Evolutionary conservation across 2,329 filamentous ascomycete genomes (phyloP).

Genomic region (Ceratocystis cubensis): DNA sequence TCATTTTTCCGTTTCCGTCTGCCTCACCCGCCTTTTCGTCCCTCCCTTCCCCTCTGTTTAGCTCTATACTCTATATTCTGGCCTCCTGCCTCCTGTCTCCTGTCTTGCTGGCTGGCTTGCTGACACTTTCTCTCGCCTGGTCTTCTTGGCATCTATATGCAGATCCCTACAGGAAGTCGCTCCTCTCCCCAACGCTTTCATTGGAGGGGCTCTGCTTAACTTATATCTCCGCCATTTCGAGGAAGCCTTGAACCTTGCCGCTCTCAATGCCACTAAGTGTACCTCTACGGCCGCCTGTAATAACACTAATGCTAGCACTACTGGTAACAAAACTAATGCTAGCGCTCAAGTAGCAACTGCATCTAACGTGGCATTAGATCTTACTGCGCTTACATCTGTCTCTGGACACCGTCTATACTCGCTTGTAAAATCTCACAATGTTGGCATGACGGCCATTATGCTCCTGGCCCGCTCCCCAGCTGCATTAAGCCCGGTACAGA

Average conservation of each 20-base stretch:
- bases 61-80: neutral
- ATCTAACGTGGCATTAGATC: constrained; percentile 19
- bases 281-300: constrained; percentile 14
- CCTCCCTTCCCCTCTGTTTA: neutral
- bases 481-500: constrained; percentile 53
- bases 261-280: constrained; percentile 30
- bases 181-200: constrained; percentile 70
- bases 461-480: constrained; percentile 59
- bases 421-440: constrained; percentile 57
- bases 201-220: constrained; percentile 65
- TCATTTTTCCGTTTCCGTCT: neutral
- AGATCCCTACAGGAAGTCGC: constrained; percentile 83
- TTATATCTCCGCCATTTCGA: constrained; percentile 64
- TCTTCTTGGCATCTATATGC: constrained; percentile 10
- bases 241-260: constrained; percentile 59
- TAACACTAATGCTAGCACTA: neutral
- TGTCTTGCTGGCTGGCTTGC: neutral
- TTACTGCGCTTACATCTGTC: constrained; percentile 17
- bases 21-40: neutral
- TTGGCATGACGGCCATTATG: constrained; percentile 83
- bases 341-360: neutral
- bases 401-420: constrained; percentile 43
- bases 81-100: neutral
- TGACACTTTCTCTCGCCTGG: neutral
- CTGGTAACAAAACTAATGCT: neutral